phyloP scores from a whole-genome alignment of 2,329 filamentous ascomycete genomes.

The Apiospora hydei region DNA sequence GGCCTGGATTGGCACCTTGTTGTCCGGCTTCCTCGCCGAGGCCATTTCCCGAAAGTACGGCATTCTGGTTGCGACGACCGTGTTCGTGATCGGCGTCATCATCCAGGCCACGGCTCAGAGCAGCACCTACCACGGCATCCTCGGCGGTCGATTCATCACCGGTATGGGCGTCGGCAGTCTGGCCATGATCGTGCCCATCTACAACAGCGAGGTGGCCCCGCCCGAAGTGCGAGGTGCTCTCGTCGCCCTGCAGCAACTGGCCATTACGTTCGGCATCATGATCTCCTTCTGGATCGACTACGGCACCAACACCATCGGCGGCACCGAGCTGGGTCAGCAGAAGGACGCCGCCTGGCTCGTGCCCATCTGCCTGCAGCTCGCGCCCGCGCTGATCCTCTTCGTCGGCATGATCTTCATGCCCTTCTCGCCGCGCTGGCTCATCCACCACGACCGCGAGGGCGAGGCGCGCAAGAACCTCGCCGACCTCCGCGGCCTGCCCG shows the following conservation, averaged over 20 bases:
- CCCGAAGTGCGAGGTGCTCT: conserved; percentile 51
- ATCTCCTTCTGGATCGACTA: conserved; percentile 70
- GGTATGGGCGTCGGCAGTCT: conserved; percentile 74
- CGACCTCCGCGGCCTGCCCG: conserved; percentile 65
- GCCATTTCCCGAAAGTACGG: conserved; percentile 72
- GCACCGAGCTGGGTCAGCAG: conserved; percentile 52
- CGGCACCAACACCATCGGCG: conserved; percentile 73
- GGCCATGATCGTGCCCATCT: conserved; percentile 70
- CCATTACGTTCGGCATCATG: conserved; percentile 68
- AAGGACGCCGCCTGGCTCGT: conserved; percentile 76
- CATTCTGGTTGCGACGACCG: conserved; percentile 68
- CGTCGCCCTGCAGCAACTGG: conserved; percentile 58
- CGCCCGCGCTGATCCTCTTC: conserved; percentile 70
- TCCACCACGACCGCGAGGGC: conserved; percentile 67
- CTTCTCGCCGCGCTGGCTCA: conserved; percentile 78
- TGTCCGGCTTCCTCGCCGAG: conserved; percentile 77
- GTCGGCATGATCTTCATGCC: conserved; percentile 82
- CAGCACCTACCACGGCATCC: conserved; percentile 65
- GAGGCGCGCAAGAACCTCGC: conserved; percentile 72
- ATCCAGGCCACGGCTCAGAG: conserved; percentile 69
- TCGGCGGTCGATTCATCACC: conserved; percentile 77
- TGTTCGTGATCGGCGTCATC: conserved; percentile 76
- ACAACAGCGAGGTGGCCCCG: conserved; percentile 55
- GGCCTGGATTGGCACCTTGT: conserved; percentile 76
- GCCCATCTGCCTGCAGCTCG: conserved; percentile 75